A percentile compares a stretch with the other conserved stretches of the same genome.
These are phyloP conservation scores for Calocybe cyanea DNA, from an alignment of 768 basidiomycete species.

Conservation along the genomic window DNA sequence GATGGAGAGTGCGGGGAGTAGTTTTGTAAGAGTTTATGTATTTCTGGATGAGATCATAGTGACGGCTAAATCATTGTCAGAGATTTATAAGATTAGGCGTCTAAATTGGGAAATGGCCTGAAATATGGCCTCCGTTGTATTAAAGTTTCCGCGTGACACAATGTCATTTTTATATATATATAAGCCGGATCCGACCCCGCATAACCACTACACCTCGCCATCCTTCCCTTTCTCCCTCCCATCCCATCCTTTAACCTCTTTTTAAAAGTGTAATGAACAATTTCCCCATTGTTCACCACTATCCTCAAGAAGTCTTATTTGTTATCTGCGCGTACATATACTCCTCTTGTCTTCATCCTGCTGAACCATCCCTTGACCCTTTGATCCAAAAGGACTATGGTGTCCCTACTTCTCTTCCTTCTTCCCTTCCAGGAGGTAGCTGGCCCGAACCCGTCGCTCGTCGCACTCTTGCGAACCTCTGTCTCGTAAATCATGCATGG, in stretches of 20 bases:
- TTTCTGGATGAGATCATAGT: too few relatives aligned
- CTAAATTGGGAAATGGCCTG: slow-evolving; percentile 10
- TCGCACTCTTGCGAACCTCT: slow-evolving; percentile 63
- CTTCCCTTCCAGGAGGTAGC: slow-evolving; percentile 66
- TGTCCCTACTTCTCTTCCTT: slow-evolving; percentile 62
- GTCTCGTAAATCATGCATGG: slow-evolving; percentile 76
- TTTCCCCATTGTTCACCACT: slow-evolving; percentile 39
- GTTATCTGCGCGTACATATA: slow-evolving; percentile 73
- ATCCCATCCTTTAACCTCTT: too few relatives aligned
- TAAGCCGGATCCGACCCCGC: slow-evolving; percentile 3
- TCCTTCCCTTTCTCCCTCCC: background rate
- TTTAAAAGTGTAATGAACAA: slow-evolving; percentile 24
- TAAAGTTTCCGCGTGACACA: slow-evolving; percentile 10
- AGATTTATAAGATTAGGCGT: background rate
- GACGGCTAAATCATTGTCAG: too few relatives aligned
- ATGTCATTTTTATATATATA: slow-evolving; percentile 8
- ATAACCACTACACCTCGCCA: too few relatives aligned
- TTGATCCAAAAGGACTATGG: slow-evolving; percentile 43
- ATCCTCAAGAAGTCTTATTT: slow-evolving; percentile 69
- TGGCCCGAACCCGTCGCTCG: slow-evolving; percentile 69
- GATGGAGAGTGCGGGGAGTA: too few relatives aligned
- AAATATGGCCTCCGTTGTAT: slow-evolving; percentile 9
- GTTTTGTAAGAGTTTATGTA: too few relatives aligned
- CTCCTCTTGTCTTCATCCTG: slow-evolving; percentile 54
- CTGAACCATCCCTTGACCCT: slow-evolving; percentile 66